Conservation (phyloP, 495 filamentous ascomycete species). For the Hypoxylon lienhwacheense region DNA sequence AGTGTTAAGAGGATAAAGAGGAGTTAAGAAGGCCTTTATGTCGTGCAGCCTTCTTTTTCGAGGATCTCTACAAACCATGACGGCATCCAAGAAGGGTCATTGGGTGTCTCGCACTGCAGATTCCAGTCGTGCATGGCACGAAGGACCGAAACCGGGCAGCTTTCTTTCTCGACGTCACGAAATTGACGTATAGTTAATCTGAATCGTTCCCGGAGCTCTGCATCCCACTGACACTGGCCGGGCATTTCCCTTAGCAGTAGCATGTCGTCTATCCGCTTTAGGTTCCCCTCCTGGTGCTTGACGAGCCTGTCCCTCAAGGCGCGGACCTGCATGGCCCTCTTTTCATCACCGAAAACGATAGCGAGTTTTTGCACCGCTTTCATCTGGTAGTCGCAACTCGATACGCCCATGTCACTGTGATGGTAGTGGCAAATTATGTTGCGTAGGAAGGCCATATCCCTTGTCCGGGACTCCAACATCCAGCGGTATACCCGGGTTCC, state of each 20-base stretch:
- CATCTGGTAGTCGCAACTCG: background rate
- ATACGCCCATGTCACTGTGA: background rate
- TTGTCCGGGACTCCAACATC: no score
- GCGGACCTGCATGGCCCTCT: background rate
- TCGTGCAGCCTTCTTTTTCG: no score
- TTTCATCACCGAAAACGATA: background rate
- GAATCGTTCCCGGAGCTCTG: no score
- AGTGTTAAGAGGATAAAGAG: no score
- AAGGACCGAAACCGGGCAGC: background rate
- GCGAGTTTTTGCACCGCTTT: background rate
- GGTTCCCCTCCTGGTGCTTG: background rate
- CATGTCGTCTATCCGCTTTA: background rate
- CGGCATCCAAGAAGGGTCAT: background rate
- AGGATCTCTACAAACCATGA: background rate
- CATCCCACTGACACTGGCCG: background rate
- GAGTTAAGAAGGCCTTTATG: no score
- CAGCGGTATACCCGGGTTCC: background rate
- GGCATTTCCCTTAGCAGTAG: background rate
- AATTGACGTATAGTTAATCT: no score
- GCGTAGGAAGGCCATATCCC: background rate
- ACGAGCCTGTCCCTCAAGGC: background rate
- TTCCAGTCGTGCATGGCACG: background rate
- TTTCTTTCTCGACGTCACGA: background rate
- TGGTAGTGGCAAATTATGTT: background rate
- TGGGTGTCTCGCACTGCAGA: background rate